Percentiles rank a stretch among this genome's conserved stretches.
phyloP scores from a whole-genome alignment of 2,329 filamentous ascomycete genomes.

The Colletotrichum cordylinicola region DNA sequence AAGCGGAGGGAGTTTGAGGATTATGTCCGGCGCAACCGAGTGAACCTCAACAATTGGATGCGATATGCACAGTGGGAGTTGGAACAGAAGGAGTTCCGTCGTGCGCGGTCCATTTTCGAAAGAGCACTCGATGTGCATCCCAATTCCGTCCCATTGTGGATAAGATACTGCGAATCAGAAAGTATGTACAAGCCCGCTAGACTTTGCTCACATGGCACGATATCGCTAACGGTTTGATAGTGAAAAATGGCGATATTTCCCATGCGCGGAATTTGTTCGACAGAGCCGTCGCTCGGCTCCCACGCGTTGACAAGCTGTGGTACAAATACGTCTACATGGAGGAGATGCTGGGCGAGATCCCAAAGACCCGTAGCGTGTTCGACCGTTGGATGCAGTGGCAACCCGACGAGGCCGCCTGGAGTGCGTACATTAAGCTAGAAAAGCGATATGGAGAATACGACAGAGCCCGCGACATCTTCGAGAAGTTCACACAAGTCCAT shows the following conservation, averaged over 20 bases:
- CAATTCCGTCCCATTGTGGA: conserved; percentile 86
- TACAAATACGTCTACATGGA: conserved; percentile 99
- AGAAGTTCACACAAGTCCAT: conserved; percentile 89
- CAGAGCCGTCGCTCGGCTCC: conserved; percentile 89
- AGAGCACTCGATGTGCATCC: conserved; percentile 90
- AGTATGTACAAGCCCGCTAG: conserved; percentile 70
- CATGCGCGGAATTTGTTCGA: conserved; percentile 95
- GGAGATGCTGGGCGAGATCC: conserved; percentile 94
- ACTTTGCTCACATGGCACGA: neutral
- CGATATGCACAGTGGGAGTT: conserved; percentile 97
- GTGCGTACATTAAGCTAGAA: conserved; percentile 95
- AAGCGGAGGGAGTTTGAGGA: conserved; percentile 98
- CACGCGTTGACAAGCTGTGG: conserved; percentile 94
- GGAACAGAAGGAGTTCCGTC: conserved; percentile 95
- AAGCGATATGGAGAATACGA: conserved; percentile 94
- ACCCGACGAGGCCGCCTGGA: conserved; percentile 94
- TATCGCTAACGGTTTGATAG: neutral
- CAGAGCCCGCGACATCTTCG: conserved; percentile 86
- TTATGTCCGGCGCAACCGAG: conserved; percentile 92
- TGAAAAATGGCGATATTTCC: conserved; percentile 78
- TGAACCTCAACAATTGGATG: conserved; percentile 99
- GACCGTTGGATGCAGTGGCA: conserved; percentile 99
- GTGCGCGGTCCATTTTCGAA: conserved; percentile 93
- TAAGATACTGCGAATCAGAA: conserved; percentile 93
- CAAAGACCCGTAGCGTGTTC: conserved; percentile 91